Evolutionary conservation across 345 rosid species (phyloP), one percentile per base, ranked within the genome.

Genomic region (Cardamine occulta): DNA sequence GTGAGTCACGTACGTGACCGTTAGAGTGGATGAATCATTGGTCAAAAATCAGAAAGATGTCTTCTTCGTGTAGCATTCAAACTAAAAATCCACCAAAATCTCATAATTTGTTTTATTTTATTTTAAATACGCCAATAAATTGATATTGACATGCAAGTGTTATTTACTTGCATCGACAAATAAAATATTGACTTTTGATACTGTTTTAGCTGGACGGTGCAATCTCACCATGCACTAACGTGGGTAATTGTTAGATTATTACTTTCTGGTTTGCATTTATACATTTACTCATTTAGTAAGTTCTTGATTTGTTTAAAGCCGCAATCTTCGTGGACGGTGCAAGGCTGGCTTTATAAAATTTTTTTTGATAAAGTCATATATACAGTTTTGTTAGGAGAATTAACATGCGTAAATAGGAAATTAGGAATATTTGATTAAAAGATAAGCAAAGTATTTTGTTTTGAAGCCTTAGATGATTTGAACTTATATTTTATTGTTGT

Each of bases 291-390:
- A 37, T 37, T 61, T 54, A 51, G 52, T 40, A 23, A 14, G 15
- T 3, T 67, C 4, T 57, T 69, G 17, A 61, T 17, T 39, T 40
- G 15, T 53, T 15, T 42, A 1, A 34, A 53, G 63, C 57, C 47
- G 28, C 57, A 65, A 73, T 31, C 31, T 73, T 73, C 15, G 10
- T 32, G 78, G 72, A 56, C 78, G 78, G 78, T 74, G 78, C 40
- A 8, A 32, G 40, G 60, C 7, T 66, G 56, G 29, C 31, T 48
- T 5, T 15, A 49, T 31, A 34, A 34, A 0, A 1, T 21, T 21
- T 21, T 21, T 21, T 21, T 7, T 31, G 34, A 31, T 7, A 31
- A 61, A 61, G 28, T 37, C 21, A 5, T 12, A 58, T 32, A 2
- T 35, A 32, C 7, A 39, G 42, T 21, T 61, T 19, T 12, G 9